Base-by-base conservation (phyloP, 805 yeast species). In the Pichia paraexigua region DNA sequence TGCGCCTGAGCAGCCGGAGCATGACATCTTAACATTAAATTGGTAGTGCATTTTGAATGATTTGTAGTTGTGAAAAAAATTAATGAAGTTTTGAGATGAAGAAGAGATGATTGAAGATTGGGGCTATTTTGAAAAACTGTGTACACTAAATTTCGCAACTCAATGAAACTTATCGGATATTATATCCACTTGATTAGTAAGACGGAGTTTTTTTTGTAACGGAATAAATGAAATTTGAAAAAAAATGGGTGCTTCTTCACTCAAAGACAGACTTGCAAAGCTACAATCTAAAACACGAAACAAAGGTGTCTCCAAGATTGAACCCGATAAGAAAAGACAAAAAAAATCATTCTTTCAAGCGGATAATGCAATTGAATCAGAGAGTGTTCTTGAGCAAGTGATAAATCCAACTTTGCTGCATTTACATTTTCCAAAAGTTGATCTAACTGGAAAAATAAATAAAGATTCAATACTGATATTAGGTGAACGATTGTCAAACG, bases 1-100 rank as follows among this genome's bases (percentile, higher is more conserved):
- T 8, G 98, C 97, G 52, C 77, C 80, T 22, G 95, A 85, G 69
- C 99, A 92, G 18, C 96, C 86, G 15, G 85, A 77, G 64, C 97
- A 91, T 50, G 87, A 62, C 97, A 90, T 90, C 44, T 83, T 73
- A 52, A 91, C 97, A 55, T 89, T 78, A 66, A 79, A 90, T 59
- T 83, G 85, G 68, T 86, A 88, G 61, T 85, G 79, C 81, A 77
- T 77, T 44, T 50, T 62, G 28, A 24, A 40, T 20, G 17, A 15
- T 21, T 28, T n/a, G 22, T 20, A 3, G 17, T 32, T 30, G 1
- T 22, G 12, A 20, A 22, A 15, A 18, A n/a, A 28, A 4, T 8
- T 17, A 10, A 18, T 3, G n/a, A 27, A 13, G 21, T 22, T n/a
- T 18, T 20, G 2, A 5, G 9, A 13, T 21, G 4, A 12, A 45